Evolutionary conservation across 495 filamentous ascomycete genomes (phyloP).

Genomic region (Usnea hakonensis): DNA sequence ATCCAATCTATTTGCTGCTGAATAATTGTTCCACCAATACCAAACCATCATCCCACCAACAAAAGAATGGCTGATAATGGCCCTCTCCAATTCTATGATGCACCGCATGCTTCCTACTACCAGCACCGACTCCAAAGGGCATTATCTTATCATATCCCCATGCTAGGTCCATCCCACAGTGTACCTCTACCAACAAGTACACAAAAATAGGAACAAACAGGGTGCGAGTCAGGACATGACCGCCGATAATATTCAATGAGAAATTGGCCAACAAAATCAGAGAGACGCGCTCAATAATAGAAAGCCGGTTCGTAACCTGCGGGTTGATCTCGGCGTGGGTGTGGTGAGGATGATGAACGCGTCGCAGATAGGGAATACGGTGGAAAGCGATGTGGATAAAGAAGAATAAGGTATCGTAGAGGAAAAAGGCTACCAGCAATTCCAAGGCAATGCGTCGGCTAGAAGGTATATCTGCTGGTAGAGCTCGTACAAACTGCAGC

Average conservation of each 20-base stretch:
- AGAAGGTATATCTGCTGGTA: slow-evolving; percentile 23
- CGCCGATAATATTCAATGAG: slow-evolving; percentile 31
- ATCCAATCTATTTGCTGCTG: too few species aligned
- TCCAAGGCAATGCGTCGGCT: slow-evolving; percentile 27
- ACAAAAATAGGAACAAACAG: slow-evolving; percentile 31
- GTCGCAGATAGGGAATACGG: slow-evolving; percentile 19
- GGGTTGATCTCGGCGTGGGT: slow-evolving; percentile 28
- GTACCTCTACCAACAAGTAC: slow-evolving; percentile 31
- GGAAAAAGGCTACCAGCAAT: slow-evolving; percentile 23
- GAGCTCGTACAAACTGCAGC: slow-evolving; percentile 26
- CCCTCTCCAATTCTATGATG: slow-evolving; percentile 25
- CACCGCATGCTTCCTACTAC: slow-evolving; percentile 25
- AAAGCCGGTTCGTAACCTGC: slow-evolving; percentile 31
- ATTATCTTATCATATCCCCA: slow-evolving; percentile 33
- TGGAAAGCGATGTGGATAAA: slow-evolving; percentile 31
- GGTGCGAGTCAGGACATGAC: slow-evolving; percentile 31
- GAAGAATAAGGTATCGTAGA: slow-evolving; percentile 34
- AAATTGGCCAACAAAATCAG: slow-evolving; percentile 32
- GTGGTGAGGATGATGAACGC: slow-evolving; percentile 27
- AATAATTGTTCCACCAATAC: too few species aligned
- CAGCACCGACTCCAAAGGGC: slow-evolving; percentile 27
- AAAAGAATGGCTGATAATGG: slow-evolving; percentile 28
- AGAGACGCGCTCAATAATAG: slow-evolving; percentile 24
- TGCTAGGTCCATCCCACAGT: slow-evolving; percentile 27
- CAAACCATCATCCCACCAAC: slow-evolving; percentile 28